Evolutionary conservation across 495 filamentous ascomycete species (phyloP).

Genomic region (Penicillium dipodomyicola): DNA sequence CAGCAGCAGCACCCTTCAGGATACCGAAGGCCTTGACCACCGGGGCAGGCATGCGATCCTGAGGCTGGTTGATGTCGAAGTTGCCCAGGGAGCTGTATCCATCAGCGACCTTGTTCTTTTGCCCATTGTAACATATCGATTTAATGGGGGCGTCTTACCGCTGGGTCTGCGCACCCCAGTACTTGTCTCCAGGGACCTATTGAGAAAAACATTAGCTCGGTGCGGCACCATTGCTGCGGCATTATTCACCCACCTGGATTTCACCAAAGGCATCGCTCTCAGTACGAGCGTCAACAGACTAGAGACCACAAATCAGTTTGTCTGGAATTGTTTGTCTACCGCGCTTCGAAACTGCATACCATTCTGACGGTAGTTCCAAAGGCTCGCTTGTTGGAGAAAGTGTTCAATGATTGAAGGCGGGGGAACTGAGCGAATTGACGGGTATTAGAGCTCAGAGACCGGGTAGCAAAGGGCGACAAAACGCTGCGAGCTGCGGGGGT

Average conservation of each 20-base stretch:
- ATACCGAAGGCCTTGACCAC: conserved; percentile 94
- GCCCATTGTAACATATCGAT: conserved; percentile 2
- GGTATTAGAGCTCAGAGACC: conserved; percentile 38
- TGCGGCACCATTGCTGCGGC: background rate
- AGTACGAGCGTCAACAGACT: conserved; percentile 56
- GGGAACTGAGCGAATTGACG: conserved; percentile 38
- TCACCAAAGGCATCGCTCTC: conserved; percentile 98
- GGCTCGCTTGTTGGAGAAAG: conserved; percentile 35
- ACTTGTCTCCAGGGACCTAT: conserved; percentile 86
- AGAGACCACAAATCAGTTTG: conserved; percentile 16
- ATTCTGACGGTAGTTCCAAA: conserved; percentile 47
- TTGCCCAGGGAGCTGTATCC: conserved; percentile 75
- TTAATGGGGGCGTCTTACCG: conserved; percentile 49
- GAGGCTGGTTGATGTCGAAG: conserved; percentile 98
- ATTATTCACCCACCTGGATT: conserved; percentile 53
- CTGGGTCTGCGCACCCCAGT: conserved; percentile 99
- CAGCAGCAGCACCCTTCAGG: conserved; percentile 93
- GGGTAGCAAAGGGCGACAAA: conserved; percentile 32
- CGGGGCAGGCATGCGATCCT: conserved; percentile 95
- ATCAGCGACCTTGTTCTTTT: conserved; percentile 14
- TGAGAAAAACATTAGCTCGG: conserved; percentile 23
- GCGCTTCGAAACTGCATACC: conserved; percentile 27
- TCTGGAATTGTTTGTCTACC: conserved; percentile 5
- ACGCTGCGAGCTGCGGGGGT: conserved; percentile 41
- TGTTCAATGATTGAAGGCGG: conserved; percentile 43